Conservation (phyloP, 2,329 filamentous ascomycete genomes). For the Verticillium nubilum region DNA sequence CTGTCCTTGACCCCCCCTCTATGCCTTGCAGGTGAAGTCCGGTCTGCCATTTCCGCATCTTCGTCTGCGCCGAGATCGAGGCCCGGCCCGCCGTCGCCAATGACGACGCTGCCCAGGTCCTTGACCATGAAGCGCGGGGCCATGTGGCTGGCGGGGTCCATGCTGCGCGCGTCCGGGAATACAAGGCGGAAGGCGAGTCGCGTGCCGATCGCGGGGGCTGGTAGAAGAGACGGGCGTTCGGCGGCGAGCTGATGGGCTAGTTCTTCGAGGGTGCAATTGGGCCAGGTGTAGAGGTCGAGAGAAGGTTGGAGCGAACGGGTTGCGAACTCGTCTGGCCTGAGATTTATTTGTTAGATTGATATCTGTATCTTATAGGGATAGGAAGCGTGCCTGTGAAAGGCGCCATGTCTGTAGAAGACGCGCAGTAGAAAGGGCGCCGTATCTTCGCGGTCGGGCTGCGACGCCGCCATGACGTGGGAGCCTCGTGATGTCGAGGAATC, state of each 20-base stretch:
- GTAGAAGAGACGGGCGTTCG: slow-evolving; percentile 56
- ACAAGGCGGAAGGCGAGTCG: slow-evolving; percentile 84
- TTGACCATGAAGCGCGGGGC: slow-evolving; percentile 65
- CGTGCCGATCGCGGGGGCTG: slow-evolving; percentile 70
- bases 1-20: slow-evolving; percentile 41
- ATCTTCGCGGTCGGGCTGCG: slow-evolving; percentile 52
- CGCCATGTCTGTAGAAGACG: slow-evolving; percentile 72
- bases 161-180: slow-evolving; percentile 63
- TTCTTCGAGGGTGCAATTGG: slow-evolving; percentile 73
- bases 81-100: slow-evolving; percentile 50
- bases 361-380: slow-evolving; percentile 6
- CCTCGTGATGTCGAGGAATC: neutral
- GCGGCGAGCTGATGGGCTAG: slow-evolving; percentile 71
- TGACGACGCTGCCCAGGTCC: slow-evolving; percentile 76
- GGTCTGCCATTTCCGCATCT: slow-evolving; percentile 25
- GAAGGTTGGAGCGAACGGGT: slow-evolving; percentile 54
- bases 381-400: slow-evolving; percentile 59
- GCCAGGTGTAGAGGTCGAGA: slow-evolving; percentile 82
- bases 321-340: slow-evolving; percentile 66
- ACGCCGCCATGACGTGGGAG: neutral
- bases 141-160: slow-evolving; percentile 12
- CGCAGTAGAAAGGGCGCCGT: slow-evolving; percentile 80
- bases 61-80: slow-evolving; percentile 21
- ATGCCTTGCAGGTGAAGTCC: slow-evolving; percentile 11
- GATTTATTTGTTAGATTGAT: slow-evolving; percentile 7